Evolutionary conservation across 1,284 basidiomycete species (phyloP).

Genomic region (Chondrostereum purpureum): DNA sequence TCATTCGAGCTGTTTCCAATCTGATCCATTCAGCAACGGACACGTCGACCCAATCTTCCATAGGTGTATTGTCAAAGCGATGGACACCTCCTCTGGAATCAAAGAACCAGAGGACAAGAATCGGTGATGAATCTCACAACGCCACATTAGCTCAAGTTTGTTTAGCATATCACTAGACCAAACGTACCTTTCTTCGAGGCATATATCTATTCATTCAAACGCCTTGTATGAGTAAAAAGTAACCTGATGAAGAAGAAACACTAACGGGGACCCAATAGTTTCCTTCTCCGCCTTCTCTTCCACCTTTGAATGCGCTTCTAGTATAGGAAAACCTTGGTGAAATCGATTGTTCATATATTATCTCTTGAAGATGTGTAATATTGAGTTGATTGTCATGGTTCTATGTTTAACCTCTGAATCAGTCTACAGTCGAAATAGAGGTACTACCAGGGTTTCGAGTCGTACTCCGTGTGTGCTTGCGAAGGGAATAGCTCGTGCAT

Average conservation of each 20-base stretch:
- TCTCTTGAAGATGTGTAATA: constrained; percentile 58
- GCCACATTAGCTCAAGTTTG: too few relatives aligned
- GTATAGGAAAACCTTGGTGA: constrained; percentile 58
- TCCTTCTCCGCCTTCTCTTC: constrained; percentile 53
- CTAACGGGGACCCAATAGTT: constrained; percentile 70
- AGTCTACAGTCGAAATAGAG: too few relatives aligned
- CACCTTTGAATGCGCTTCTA: constrained; percentile 46
- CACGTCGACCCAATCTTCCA: constrained; percentile 49
- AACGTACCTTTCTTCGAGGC: too few relatives aligned
- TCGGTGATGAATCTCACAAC: constrained; percentile 38
- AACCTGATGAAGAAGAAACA: constrained; percentile 9
- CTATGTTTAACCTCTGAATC: too few relatives aligned
- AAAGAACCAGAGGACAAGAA: constrained; percentile 63
- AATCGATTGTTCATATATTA: constrained; percentile 44
- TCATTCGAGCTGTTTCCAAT: constrained; percentile 44
- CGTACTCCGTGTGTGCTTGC: constrained; percentile 54
- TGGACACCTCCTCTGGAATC: constrained; percentile 51
- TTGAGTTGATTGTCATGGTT: constrained; percentile 68
- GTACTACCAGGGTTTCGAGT: too few relatives aligned
- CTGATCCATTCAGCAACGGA: constrained; percentile 57
- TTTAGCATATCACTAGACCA: too few relatives aligned
- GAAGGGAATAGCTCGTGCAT: constrained; percentile 41
- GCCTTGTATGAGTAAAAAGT: too few relatives aligned
- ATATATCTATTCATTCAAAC: too few relatives aligned
- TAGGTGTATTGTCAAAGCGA: background rate